Conservation (phyloP, 2,329 filamentous ascomycete genomes). For the Thelonectria blattea region DNA sequence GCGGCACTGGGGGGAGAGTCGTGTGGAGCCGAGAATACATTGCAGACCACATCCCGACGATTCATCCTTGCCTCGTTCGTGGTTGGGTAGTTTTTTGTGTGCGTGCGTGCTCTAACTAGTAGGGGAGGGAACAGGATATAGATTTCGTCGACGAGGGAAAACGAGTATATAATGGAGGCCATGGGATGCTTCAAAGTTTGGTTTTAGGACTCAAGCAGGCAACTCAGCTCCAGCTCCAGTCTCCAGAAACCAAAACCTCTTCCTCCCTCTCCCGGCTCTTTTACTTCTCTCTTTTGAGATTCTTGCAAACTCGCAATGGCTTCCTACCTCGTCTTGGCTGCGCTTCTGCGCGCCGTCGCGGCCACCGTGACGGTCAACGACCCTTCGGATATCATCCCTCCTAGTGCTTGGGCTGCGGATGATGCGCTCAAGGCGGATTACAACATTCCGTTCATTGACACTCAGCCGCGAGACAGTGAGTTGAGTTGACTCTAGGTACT, state of each 20-base stretch:
- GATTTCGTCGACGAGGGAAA: neutral
- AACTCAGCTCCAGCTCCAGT: constrained; percentile 14
- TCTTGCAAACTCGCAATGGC: constrained; percentile 1
- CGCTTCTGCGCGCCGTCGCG: constrained; percentile 9
- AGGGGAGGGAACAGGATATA: neutral
- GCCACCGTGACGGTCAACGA: constrained; percentile 14
- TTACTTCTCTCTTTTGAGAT: neutral
- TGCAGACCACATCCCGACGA: constrained; percentile 20
- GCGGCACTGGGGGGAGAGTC: constrained; percentile 8
- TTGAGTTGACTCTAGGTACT: neutral
- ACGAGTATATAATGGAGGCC: constrained; percentile 8
- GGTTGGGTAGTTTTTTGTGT: neutral
- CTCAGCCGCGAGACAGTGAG: constrained; percentile 14
- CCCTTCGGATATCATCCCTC: constrained; percentile 12
- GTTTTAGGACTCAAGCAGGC: constrained; percentile 17
- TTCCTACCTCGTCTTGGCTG: constrained; percentile 13
- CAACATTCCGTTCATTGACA: constrained; percentile 9
- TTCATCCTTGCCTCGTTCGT: constrained; percentile 4
- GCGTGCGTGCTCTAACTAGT: neutral
- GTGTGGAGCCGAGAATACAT: constrained; percentile 13
- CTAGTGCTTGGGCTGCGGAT: constrained; percentile 8
- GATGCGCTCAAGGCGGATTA: constrained; percentile 15
- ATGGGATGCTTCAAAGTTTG: neutral
- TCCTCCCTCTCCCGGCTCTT: neutral
- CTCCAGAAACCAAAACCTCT: constrained; percentile 5